These are phyloP conservation scores for Fusarium liriodendri DNA, from an alignment of 2,329 filamentous ascomycete species.

Conservation along the genomic window DNA sequence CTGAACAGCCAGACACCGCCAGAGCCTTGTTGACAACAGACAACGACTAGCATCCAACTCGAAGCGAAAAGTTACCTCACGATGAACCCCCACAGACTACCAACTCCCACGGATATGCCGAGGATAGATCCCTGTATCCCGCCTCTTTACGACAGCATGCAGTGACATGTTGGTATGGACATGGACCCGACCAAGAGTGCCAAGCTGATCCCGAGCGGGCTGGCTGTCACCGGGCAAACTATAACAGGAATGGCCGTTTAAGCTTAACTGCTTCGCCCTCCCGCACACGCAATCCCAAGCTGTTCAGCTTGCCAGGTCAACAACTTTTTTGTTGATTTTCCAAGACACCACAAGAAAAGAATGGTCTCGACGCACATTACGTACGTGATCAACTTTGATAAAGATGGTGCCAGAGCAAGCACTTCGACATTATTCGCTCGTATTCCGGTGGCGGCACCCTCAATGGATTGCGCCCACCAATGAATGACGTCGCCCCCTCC, in stretches of 20 bases:
- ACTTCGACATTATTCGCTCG: conserved; percentile 10
- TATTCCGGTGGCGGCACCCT: conserved; percentile 29
- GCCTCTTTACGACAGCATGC: neutral
- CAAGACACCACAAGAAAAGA: neutral
- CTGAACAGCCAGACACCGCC: neutral
- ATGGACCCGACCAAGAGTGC: neutral
- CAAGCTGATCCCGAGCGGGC: conserved; percentile 16
- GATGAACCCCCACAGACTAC: neutral
- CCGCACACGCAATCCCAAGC: conserved; percentile 26
- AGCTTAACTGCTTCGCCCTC: conserved; percentile 35
- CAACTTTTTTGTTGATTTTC: neutral
- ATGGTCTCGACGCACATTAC: neutral
- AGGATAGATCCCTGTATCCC: neutral
- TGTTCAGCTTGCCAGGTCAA: neutral
- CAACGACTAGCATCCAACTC: neutral
- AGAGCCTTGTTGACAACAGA: neutral
- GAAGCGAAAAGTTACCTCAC: neutral
- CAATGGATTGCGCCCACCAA: conserved; percentile 19
- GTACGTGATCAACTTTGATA: neutral
- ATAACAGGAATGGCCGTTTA: conserved; percentile 23
- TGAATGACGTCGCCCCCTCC: conserved; percentile 39
- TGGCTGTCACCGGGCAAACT: neutral
- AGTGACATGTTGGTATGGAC: neutral
- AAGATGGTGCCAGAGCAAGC: conserved; percentile 4
- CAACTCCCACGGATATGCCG: neutral